phyloP scores from a whole-genome alignment of 1,139 yeast species.

The Geotrichum carabidarum region DNA sequence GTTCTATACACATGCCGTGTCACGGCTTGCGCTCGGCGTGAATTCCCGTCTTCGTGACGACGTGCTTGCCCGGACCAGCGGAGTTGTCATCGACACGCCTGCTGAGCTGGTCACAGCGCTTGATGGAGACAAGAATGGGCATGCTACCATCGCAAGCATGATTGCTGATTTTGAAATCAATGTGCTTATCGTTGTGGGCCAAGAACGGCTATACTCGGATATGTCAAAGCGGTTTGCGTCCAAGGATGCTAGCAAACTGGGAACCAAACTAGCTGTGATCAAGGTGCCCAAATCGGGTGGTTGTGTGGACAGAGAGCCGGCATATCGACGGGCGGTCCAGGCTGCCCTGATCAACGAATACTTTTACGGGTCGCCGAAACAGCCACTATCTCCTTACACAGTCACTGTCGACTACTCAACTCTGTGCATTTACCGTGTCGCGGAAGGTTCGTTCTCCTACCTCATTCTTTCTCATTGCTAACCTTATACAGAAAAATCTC shows the following conservation, averaged over 20 bases:
- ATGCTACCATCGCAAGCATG: conserved; percentile 51
- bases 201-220: conserved; percentile 56
- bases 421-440: conserved; percentile 49
- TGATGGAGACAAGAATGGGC: conserved; percentile 44
- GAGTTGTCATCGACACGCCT: conserved; percentile 81
- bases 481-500: conserved; percentile 8
- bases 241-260: conserved; percentile 26
- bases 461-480: not conserved
- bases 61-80: conserved; percentile 48
- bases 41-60: conserved; percentile 54
- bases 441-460: conserved; percentile 29
- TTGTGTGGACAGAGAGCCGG: conserved; percentile 66
- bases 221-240: conserved; percentile 47
- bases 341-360: conserved; percentile 77
- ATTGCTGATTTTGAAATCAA: conserved; percentile 54
- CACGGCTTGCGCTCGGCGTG: conserved; percentile 57
- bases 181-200: conserved; percentile 39
- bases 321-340: conserved; percentile 63
- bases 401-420: conserved; percentile 51
- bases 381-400: conserved; percentile 72
- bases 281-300: conserved; percentile 73
- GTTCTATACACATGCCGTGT: conserved; percentile 52
- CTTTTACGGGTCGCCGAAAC: conserved; percentile 71
- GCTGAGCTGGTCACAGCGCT: conserved; percentile 28
- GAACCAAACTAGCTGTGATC: conserved; percentile 39